Base-by-base conservation (phyloP, 2,329 filamentous ascomycete species). In the Thielaviopsis ethacetica region DNA sequence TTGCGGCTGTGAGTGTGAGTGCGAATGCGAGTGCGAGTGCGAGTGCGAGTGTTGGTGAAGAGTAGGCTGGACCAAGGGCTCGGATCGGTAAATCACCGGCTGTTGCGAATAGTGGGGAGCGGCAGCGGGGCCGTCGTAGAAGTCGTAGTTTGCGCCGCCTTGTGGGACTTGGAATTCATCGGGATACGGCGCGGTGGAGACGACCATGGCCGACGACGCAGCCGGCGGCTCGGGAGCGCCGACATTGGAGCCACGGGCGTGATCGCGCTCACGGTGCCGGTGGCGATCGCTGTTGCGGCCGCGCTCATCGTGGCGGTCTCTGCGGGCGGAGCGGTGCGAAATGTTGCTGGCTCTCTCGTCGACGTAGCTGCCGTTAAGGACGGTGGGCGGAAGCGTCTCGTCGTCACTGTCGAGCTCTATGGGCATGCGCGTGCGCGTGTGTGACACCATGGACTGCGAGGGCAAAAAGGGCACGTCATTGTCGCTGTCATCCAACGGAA, bases 201-300 rank as follows among this genome's bases (percentile, higher is more conserved):
- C 44, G 13, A 22, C 50, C 24, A 54, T 21, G 21, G 54, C 44
- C 38, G 38, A 44, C 17, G 38, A 61, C 17, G 56, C 52, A 17
- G 34, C 53, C 15, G 54, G 30, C 9, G 54, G 27, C 27, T 26
- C 44, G n/a, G 26, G 26, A 19, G 49, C 19, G 17, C 38, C 44
- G 21, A 41, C 21, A 47, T 49, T 22, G 27, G 59, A 51, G 26
- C 38, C 27, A 38, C 51, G 19, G 21, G 22, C 62, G 49, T 65
- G 62, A 24, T 68, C 67, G 56, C 67, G 66, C 59, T 67, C 66
- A 6, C 64, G 61, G 13, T 17, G 27, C 13, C 56, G 49, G 17
- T 50, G 26, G 21, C 50, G n/a, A 19, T 53, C 56, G 17, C 51
- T 54, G 19, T 57, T 27, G 54, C 30, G 54, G 6, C 50, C 55